Base-by-base conservation (phyloP, 139 green algal species). In the Dunaliella sp. region DNA sequence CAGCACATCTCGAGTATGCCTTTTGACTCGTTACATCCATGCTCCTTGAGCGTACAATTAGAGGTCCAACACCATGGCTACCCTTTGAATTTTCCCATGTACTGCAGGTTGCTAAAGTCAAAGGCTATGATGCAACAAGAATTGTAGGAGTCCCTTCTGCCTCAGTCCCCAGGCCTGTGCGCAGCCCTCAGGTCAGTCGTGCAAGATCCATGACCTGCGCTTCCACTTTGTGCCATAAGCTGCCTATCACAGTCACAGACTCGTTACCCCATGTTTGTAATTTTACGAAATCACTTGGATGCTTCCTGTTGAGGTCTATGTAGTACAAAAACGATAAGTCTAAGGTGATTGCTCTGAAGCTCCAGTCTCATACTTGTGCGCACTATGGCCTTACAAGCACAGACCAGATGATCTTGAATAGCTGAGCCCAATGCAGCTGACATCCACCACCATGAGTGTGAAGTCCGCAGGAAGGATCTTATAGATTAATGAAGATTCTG, bases 101-200 rank as follows among this genome's bases (percentile, higher is more conserved):
- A 33, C 28, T 74, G 48, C 77, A 87, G 78, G 86, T 91, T 37
- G 83, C 88, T 22, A 83, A 89, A 31, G 77, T 58, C 0, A 85
- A 84, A 21, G 86, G 87, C 22, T 85, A 91, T 77, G 88, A 88
- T 80, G 33, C 38, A n/a, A 35, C 26, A 21, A 30, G 72, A 37
- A 87, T 92, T 28, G n/a, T 76, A 37, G 28, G 77, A 21, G 89
- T 73, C 0, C 79, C 86, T 3, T 87, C 74, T n/a, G 84, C 88
- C 16, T 87, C 86, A 12, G 81, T 91, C 48, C 16, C 48, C 7
- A 65, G 48, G 48, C 48, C 48, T 26, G 48, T 65, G 48, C 48
- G 48, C 48, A 65, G 48, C 48, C 48, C 48, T 65, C 48, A 65
- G 48, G 48, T 65, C 7, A 65, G 48, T 65, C 16, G 48, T 65